Conservation (phyloP, 208 protist species). For the Tritrichomonas musculus region DNA sequence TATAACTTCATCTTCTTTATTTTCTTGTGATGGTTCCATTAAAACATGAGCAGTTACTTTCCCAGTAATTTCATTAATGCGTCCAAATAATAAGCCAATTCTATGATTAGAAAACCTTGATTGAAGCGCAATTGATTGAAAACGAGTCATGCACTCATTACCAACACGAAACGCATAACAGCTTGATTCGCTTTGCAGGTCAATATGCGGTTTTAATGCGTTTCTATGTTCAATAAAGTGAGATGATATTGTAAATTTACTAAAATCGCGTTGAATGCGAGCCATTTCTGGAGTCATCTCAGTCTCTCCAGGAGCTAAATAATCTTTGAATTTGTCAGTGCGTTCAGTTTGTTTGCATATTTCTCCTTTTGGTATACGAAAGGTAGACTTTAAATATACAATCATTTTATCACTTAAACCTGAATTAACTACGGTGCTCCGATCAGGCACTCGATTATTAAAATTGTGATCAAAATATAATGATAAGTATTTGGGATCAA, state of each 20-base stretch:
- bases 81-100: slow-evolving; percentile 16
- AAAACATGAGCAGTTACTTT: background rate
- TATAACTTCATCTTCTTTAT: background rate
- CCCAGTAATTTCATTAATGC: background rate
- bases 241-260: background rate
- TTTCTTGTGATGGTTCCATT: background rate
- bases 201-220: background rate
- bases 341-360: background rate
- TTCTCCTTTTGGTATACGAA: background rate
- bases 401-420: background rate
- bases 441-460: background rate
- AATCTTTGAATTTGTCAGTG: background rate
- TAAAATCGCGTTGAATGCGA: background rate
- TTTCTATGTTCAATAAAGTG: background rate
- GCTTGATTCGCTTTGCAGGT: background rate
- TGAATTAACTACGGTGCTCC: background rate
- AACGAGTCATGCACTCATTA: background rate
- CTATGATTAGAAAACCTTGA: background rate
- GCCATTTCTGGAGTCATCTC: background rate
- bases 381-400: background rate
- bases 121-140: background rate
- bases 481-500: background rate
- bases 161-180: background rate
- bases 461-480: background rate
- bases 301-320: background rate